Evolutionary conservation across 768 basidiomycete species (phyloP), one percentile per base, ranked within the genome.

Genomic region (Collybiopsis luxurians): DNA sequence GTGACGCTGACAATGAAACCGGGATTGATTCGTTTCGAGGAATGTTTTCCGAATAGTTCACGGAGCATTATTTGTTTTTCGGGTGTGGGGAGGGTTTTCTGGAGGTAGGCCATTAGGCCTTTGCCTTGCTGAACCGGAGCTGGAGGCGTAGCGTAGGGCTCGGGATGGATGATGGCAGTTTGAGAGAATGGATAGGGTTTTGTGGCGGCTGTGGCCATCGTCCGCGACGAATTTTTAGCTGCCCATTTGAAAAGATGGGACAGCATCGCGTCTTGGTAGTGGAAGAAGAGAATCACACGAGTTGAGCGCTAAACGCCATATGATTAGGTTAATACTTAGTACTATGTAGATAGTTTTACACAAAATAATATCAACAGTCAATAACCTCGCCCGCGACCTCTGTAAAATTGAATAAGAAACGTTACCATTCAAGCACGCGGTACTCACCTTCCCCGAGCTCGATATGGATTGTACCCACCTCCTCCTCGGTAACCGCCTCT

Each of bases 1-100:
- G 81, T 82, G 63, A 95, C 86, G 27, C 85, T 86, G 60, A 98
- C 70, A 61, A 98, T 87, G n/a, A 92, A 92, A 1, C 96, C 96
- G 19, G 92, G 87, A 13, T 76, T 75, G 38, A 96, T 74, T 61
- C 89, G 81, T 40, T 81, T 75, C 1, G 83, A 82, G 51, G 89
- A 87, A 39, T 81, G 77, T 49, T 86, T 77, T 36, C 85, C 84
- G 73, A 98, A 97, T 55, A 89, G 75, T 45, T 80, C 82, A 39
- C 72, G 69, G 57, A 94, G 79, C 70, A 91, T 80, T 42, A 75
- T 72, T 63, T 85, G 81, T 67, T 95, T 91, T 63, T 87, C 82
- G 24, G 82, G 82, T 36, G 84, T 79, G 30, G 81, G 84, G 6
- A 89, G 79, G 11, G 80, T 82, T 67, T 84, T 80, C 53, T 78